Conservation (phyloP, 352 stramenopile species). For the Albugo laibachii region DNA sequence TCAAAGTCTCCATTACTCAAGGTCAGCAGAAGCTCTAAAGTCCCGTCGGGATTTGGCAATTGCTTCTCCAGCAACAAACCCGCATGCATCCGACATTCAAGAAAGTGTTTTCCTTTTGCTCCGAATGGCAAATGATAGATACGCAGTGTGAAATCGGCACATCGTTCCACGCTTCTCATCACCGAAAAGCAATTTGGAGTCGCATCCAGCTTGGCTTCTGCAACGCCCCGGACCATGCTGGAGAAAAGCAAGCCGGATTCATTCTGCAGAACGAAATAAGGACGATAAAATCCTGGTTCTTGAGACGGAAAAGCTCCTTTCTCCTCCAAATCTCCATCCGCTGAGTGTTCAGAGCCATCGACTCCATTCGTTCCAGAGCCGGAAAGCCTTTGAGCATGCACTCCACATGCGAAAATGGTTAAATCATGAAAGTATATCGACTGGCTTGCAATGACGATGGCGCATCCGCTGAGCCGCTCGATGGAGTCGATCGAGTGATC, state of each 20-base stretch:
- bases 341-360: background rate
- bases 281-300: constrained; percentile 16
- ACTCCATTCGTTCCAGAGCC: background rate
- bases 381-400: too few relatives aligned
- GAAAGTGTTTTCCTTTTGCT: constrained; percentile 57
- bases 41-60: constrained; percentile 8
- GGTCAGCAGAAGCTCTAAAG: constrained; percentile 22
- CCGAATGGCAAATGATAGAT: constrained; percentile 81
- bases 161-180: constrained; percentile 29
- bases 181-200: constrained; percentile 48
- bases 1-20: constrained; percentile 66
- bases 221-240: constrained; percentile 66
- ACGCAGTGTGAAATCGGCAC: constrained; percentile 50
- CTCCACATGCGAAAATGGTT: constrained; percentile 3
- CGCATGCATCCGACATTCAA: constrained; percentile 50
- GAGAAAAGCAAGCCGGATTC: constrained; percentile 75
- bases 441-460: constrained; percentile 41
- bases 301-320: background rate
- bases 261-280: constrained; percentile 75
- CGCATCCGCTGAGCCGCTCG: constrained; percentile 56
- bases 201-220: constrained; percentile 29
- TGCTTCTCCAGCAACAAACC: constrained; percentile 42
- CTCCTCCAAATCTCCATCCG: background rate
- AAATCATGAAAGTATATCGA: constrained; percentile 68
- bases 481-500: constrained; percentile 19